Percentiles rank a stretch among this genome's conserved stretches.
Evolutionary conservation across 2,329 filamentous ascomycete species (phyloP).

Genomic region (Colletotrichum sp.): DNA sequence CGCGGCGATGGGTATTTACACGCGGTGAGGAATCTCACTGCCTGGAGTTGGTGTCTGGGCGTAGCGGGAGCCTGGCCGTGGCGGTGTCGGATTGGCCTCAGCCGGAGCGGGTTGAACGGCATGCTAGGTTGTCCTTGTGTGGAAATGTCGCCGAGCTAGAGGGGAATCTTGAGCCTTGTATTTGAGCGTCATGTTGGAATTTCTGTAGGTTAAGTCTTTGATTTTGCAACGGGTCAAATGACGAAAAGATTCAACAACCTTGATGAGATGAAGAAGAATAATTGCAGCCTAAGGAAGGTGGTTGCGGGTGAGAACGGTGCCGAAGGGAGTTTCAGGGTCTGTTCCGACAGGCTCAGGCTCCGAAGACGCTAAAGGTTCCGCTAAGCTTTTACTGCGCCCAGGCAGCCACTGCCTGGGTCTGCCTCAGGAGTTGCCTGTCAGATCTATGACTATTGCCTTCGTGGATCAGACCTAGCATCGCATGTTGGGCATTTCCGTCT

Average conservation of each 20-base stretch:
- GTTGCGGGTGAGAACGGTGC: neutral
- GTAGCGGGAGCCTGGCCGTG: neutral
- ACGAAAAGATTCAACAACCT: neutral
- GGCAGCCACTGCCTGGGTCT: neutral
- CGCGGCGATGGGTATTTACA: neutral
- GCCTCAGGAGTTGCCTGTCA: neutral
- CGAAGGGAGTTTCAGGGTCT: neutral
- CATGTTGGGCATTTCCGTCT: neutral
- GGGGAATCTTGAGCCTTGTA: neutral
- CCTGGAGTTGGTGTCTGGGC: neutral
- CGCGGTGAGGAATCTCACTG: neutral
- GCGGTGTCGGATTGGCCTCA: neutral
- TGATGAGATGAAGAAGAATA: neutral
- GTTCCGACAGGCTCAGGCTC: neutral
- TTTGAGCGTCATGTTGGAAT: neutral
- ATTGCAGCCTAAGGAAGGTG: neutral
- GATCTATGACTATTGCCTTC: neutral
- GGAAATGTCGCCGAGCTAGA: neutral
- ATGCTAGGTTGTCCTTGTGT: neutral
- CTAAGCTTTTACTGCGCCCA: neutral
- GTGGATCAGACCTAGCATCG: accelerated
- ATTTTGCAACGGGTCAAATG: neutral
- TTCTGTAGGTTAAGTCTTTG: neutral
- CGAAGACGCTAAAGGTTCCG: neutral
- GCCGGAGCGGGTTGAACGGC: neutral